These are phyloP conservation scores for Gleditsia sinensis DNA, from an alignment of 306 rosid genomes.

Conservation along the genomic window DNA sequence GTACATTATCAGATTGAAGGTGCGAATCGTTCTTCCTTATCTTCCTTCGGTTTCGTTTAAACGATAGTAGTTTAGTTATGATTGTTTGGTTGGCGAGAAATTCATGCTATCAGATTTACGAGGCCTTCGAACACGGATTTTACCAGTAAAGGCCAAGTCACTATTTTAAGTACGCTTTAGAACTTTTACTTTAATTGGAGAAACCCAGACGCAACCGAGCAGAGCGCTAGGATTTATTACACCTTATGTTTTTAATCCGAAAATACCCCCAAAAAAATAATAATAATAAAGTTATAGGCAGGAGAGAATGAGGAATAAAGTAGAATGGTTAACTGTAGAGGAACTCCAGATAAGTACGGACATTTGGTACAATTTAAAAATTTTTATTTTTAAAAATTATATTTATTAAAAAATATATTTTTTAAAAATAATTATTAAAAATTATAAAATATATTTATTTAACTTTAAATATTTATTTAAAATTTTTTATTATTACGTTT, in stretches of 20 bases:
- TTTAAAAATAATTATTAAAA: no score
- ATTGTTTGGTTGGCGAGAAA: slow-evolving; percentile 32
- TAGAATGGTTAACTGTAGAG: not conserved
- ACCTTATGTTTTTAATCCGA: not conserved
- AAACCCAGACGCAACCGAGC: not conserved
- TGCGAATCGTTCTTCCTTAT: not conserved
- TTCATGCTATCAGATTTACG: not conserved
- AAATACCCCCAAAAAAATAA: not conserved
- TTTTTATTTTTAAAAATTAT: no score
- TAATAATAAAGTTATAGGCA: not conserved
- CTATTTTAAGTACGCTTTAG: not conserved
- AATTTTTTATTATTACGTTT: no score
- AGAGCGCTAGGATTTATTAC: not conserved
- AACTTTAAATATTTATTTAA: no score
- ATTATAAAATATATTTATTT: no score
- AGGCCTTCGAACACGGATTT: not conserved
- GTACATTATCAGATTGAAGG: slow-evolving; percentile 91
- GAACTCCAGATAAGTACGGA: no score
- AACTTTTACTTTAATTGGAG: not conserved
- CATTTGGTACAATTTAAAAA: no score
- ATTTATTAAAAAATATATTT: no score
- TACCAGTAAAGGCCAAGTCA: not conserved
- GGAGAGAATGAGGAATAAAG: not conserved
- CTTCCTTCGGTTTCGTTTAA: not conserved
- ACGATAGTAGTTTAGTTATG: not conserved